Evolutionary conservation across 2,329 filamentous ascomycete species (phyloP).

Genomic region (Pseudogymnoascus sp.): DNA sequence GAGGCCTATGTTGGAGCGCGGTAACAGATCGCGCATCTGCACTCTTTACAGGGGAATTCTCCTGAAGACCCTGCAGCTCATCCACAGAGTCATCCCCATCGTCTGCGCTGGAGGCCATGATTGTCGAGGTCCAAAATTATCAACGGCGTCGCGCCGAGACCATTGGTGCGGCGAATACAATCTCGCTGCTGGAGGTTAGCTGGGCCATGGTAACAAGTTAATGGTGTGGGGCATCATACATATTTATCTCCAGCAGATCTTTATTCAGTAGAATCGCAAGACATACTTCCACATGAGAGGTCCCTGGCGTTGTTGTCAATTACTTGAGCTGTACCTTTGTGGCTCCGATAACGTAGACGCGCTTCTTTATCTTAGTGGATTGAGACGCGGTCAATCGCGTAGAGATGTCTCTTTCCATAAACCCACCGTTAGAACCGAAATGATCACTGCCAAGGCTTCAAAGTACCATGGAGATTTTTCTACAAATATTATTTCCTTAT

Average conservation of each 20-base stretch:
- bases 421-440: background rate
- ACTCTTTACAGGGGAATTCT: background rate
- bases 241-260: background rate
- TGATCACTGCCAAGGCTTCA: background rate
- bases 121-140: background rate
- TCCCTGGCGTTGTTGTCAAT: background rate
- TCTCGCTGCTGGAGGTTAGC: background rate
- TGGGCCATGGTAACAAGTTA: background rate
- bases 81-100: conserved; percentile 5
- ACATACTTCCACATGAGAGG: background rate
- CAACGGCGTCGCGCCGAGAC: background rate
- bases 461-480: background rate
- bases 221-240: background rate
- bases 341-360: conserved; percentile 7
- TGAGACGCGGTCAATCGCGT: conserved; percentile 3
- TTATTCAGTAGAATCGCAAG: background rate
- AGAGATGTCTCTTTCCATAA: background rate
- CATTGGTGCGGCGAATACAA: background rate
- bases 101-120: background rate
- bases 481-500: background rate
- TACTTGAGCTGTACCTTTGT: background rate
- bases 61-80: background rate
- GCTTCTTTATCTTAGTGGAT: conserved; percentile 8
- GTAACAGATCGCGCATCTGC: background rate
- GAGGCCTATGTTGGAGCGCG: background rate